Base-by-base conservation (phyloP, 805 yeast species). In the Suhomyces emberorum region DNA sequence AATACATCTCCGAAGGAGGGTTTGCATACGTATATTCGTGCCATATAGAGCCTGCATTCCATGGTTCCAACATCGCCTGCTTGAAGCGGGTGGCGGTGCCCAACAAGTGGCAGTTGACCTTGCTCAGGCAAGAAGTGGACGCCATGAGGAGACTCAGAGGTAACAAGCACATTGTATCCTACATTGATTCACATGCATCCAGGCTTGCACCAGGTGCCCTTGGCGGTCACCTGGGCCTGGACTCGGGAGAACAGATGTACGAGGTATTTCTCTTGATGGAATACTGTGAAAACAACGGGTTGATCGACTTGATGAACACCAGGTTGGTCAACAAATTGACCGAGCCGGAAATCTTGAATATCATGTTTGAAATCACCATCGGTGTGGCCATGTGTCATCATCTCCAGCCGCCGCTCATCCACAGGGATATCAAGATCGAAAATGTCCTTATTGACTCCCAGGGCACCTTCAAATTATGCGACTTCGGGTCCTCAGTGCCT, bases 1-100 rank as follows among this genome's bases (percentile, higher is more conserved):
- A 80, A 47, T 89, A 85, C 63, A 65, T 89, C 28, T 83, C 95
- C 4, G 83, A 83, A 52, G 98, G 93, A 31, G 98, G 98, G 10
- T 93, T 87, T 70, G 98, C 98, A 8, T 95, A 86, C 57, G 96
- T 93, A 4, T 93, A 93, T 59, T 76, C 83, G 12, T 91, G 88
- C 42, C 73, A 73, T 31, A 77, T 84, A 14, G 69, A 74, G 18
- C 88, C 88, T 5, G 76, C 77, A 42, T 66, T 69, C 45, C 68
- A 73, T 11, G 78, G 77, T 14, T 59, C 70, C 33, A 61, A 59
- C 37, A 59, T 71, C 9, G 96, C 91, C 4, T 93, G 98, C 57
- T 69, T 93, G 51, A 93, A 93, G 61, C 74, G 98, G 44, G 98
- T 93, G n/a, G 82, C 82, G 21, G 98, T 93, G 3, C 97, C 97